Percentiles rank a stretch among this genome's conserved stretches.
phyloP scores from a whole-genome alignment of 306 rosid genomes.

The Mimosa pudica region DNA sequence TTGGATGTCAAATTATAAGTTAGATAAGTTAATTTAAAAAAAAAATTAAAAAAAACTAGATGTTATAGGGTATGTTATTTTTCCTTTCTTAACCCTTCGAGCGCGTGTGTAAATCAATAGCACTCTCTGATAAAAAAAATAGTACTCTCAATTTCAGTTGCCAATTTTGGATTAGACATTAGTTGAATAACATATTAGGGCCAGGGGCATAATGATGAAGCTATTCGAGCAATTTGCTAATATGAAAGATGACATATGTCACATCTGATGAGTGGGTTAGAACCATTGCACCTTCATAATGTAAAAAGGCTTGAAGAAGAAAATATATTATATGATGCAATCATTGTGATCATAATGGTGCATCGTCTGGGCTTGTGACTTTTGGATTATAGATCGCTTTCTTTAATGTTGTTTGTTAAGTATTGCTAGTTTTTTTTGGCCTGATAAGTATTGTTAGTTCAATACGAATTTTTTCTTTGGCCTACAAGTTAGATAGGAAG shows the following conservation, averaged over 20 bases:
- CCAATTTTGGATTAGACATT: constrained; percentile 23
- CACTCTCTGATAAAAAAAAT: no score
- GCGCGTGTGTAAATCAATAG: no score
- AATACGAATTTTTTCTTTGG: no score
- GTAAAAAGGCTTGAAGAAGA: constrained; percentile 44
- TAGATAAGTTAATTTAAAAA: no score
- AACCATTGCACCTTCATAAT: constrained; percentile 35
- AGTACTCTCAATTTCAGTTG: neutral
- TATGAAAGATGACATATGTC: constrained; percentile 38
- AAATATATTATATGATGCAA: constrained; percentile 34
- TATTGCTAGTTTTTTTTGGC: neutral
- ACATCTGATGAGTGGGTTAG: constrained; percentile 48
- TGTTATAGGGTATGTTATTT: no score
- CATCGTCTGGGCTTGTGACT: constrained; percentile 48
- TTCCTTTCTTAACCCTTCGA: neutral
- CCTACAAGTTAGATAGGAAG: neutral
- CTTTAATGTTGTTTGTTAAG: constrained; percentile 26
- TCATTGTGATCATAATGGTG: constrained; percentile 44
- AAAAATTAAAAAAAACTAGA: no score
- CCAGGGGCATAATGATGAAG: constrained; percentile 12
- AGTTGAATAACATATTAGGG: neutral
- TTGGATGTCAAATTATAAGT: no score
- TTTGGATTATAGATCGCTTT: constrained; percentile 34
- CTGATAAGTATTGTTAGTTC: no score
- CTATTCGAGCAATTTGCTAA: constrained; percentile 32